Evolutionary conservation across 345 rosid species (phyloP).

Genomic region (Sisymbrium irio): DNA sequence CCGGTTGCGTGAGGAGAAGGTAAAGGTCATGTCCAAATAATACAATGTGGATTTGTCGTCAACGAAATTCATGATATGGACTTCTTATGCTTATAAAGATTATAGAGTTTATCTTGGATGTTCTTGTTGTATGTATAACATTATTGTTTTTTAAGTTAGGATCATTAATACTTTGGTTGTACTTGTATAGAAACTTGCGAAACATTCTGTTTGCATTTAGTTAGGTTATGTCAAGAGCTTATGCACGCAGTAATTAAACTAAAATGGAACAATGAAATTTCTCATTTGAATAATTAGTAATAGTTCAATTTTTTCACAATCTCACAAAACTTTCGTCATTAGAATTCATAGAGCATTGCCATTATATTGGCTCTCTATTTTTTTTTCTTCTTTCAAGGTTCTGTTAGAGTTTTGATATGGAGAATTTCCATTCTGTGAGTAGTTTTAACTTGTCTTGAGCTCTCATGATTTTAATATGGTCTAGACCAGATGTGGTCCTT

Average conservation of each 20-base stretch:
- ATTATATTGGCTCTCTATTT: no score
- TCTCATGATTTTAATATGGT: no score
- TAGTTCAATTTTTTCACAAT: neutral
- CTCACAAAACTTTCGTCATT: neutral
- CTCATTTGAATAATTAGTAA: neutral
- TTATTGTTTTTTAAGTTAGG: neutral
- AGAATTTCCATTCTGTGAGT: no score
- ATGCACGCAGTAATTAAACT: neutral
- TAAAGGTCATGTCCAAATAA: slow-evolving; percentile 22
- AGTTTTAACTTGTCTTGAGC: no score
- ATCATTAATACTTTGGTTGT: neutral
- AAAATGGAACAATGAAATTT: neutral
- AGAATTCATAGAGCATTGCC: no score
- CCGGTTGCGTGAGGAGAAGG: slow-evolving; percentile 37
- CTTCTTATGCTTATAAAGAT: neutral
- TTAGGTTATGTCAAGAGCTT: neutral
- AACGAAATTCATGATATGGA: slow-evolving; percentile 12
- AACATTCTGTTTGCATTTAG: neutral
- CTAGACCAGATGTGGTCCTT: no score
- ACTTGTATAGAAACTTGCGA: neutral
- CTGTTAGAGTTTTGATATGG: no score
- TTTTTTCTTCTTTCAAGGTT: no score
- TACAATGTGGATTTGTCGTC: slow-evolving; percentile 13
- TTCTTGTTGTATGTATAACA: neutral
- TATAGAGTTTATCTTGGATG: neutral